phyloP scores from a whole-genome alignment of 495 filamentous ascomycete species.

The Trichodelitschia bisporula region DNA sequence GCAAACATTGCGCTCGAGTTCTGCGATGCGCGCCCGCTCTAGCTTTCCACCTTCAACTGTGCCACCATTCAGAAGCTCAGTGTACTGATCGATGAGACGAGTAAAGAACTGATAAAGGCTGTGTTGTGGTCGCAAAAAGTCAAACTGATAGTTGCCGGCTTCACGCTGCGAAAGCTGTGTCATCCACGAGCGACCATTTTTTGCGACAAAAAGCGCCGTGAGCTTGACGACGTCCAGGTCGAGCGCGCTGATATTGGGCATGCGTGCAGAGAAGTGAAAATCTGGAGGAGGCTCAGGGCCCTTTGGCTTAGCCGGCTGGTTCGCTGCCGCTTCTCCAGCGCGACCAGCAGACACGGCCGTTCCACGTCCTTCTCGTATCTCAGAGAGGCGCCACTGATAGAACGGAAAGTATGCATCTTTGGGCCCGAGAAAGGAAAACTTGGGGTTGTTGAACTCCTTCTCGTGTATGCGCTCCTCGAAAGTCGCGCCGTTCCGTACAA shows the following conservation, averaged over 20 bases:
- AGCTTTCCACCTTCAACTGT: conserved; percentile 38
- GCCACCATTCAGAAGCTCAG: conserved; percentile 50
- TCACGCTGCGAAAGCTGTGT: conserved; percentile 71
- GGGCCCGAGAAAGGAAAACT: conserved; percentile 69
- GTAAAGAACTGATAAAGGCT: conserved; percentile 88
- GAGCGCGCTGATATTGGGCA: conserved; percentile 90
- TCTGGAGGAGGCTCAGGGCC: conserved; percentile 73
- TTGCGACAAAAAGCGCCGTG: conserved; percentile 76
- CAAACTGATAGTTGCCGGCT: conserved; percentile 81
- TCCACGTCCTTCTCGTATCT: conserved; percentile 65
- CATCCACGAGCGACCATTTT: conserved; percentile 75
- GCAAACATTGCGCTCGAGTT: conserved; percentile 50
- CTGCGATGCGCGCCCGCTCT: conserved; percentile 41
- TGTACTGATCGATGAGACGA: conserved; percentile 79
- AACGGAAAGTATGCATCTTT: conserved; percentile 69
- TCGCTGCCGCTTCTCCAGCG: conserved; percentile 25
- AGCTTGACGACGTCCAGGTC: conserved; percentile 82
- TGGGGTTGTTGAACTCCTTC: conserved; percentile 64
- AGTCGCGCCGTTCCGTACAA: conserved; percentile 53
- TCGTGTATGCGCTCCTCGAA: conserved; percentile 75
- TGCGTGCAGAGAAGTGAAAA: conserved; percentile 85
- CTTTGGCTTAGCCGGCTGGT: conserved; percentile 40
- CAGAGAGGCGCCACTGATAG: conserved; percentile 71
- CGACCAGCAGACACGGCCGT: conserved; percentile 60
- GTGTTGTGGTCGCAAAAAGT: conserved; percentile 89